Conservation (phyloP, 768 basidiomycete species). For the Lactifluus hygrophoroides region DNA sequence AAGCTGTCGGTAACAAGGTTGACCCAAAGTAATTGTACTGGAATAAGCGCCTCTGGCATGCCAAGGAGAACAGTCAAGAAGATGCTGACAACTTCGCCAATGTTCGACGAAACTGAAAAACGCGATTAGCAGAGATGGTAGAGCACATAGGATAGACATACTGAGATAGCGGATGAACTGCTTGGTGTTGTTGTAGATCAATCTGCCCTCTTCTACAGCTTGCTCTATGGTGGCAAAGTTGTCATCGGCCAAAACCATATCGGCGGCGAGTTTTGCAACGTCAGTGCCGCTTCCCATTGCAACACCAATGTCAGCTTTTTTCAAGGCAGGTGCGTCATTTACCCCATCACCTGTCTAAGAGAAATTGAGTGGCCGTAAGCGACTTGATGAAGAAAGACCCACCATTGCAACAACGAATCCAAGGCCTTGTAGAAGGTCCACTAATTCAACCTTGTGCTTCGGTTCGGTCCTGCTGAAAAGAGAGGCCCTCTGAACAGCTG, state of each 20-base stretch:
- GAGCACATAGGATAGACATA: slow-evolving; percentile 31
- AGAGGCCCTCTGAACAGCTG: slow-evolving; percentile 79
- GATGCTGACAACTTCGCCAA: slow-evolving; percentile 95
- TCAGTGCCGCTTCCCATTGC: slow-evolving; percentile 99
- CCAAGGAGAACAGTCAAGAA: slow-evolving; percentile 95
- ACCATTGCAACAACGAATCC: slow-evolving; percentile 97
- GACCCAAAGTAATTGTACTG: slow-evolving; percentile 97
- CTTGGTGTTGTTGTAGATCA: slow-evolving; percentile 99
- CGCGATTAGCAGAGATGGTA: slow-evolving; percentile 5
- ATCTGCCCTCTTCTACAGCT: slow-evolving; percentile 93
- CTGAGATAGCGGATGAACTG: slow-evolving; percentile 99
- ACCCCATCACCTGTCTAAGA: slow-evolving; percentile 90
- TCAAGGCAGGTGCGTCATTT: slow-evolving; percentile 94
- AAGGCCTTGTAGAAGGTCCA: slow-evolving; percentile 85
- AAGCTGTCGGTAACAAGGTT: slow-evolving; percentile 96
- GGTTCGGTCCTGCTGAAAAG: slow-evolving; percentile 94
- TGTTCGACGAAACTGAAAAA: slow-evolving; percentile 81
- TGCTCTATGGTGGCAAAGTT: slow-evolving; percentile 97
- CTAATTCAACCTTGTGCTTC: slow-evolving; percentile 87
- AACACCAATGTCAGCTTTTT: slow-evolving; percentile 96
- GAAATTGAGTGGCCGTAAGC: slow-evolving; percentile 9
- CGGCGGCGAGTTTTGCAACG: slow-evolving; percentile 94
- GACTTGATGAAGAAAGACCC: slow-evolving; percentile 14
- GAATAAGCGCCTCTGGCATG: slow-evolving; percentile 99
- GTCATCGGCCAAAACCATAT: slow-evolving; percentile 96